These are phyloP conservation scores for Penicillium sclerotiorum DNA, from an alignment of 2,329 filamentous ascomycete species.

Conservation along the genomic window DNA sequence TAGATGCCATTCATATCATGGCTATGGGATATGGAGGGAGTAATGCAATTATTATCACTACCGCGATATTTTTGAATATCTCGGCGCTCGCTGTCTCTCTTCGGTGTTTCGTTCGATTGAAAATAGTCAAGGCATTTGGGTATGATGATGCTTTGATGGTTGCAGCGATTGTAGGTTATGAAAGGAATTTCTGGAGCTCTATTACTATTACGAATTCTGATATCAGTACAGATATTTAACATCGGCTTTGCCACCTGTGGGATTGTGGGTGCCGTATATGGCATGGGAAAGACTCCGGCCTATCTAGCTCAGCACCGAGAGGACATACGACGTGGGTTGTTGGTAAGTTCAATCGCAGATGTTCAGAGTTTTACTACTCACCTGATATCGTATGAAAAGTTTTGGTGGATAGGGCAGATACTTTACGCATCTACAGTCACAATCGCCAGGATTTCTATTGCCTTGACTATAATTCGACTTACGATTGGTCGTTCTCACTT, in stretches of 20 bases:
- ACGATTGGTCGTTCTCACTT: constrained; percentile 46
- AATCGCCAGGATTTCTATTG: constrained; percentile 52
- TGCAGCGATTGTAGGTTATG: constrained; percentile 20
- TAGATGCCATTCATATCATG: background rate
- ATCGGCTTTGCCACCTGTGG: background rate
- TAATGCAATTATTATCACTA: background rate
- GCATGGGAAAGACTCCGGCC: background rate
- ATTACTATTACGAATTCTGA: background rate
- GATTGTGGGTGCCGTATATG: background rate
- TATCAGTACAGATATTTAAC: background rate
- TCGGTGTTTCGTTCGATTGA: constrained; percentile 26
- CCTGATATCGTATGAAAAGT: constrained; percentile 8
- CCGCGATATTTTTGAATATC: background rate
- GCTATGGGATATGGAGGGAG: background rate
- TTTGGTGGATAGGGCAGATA: constrained; percentile 55
- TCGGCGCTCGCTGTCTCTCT: constrained; percentile 21
- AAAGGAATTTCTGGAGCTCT: background rate
- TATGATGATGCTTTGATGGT: constrained; percentile 30
- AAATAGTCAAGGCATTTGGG: constrained; percentile 24
- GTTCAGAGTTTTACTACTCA: background rate
- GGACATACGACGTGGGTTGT: background rate
- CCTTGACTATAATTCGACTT: constrained; percentile 53
- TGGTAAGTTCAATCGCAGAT: background rate
- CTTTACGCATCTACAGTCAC: constrained; percentile 50
- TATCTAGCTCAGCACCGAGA: background rate